These are phyloP conservation scores for Xylariaceae sp. DNA, from an alignment of 2,329 filamentous ascomycete genomes.

Conservation along the genomic window DNA sequence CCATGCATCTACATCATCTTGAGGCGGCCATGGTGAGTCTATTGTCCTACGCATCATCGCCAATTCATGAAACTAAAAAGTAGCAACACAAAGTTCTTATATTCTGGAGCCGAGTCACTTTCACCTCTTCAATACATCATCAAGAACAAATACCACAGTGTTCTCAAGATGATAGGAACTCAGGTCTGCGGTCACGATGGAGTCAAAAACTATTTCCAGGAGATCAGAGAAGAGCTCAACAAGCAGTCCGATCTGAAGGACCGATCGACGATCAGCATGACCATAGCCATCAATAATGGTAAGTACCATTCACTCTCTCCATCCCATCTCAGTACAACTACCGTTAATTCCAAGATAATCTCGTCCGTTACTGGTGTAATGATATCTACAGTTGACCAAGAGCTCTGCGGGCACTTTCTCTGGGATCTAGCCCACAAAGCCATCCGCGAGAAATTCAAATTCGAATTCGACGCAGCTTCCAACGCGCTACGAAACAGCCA, in stretches of 20 bases:
- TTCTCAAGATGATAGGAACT: conserved; percentile 20
- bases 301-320: too few species aligned
- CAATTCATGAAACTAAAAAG: conserved; percentile 1
- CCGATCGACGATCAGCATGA: conserved; percentile 25
- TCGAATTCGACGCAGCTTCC: conserved; percentile 21
- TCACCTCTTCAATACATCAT: conserved; percentile 21
- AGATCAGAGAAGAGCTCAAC: conserved; percentile 4
- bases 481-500: conserved; percentile 10
- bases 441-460: conserved; percentile 25
- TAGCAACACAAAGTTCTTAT: conserved; percentile 16
- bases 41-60: neutral
- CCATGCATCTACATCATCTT: conserved; percentile 18
- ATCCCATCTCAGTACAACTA: too few species aligned
- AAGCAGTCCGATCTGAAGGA: conserved; percentile 10
- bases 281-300: conserved; percentile 25
- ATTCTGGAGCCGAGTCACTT: conserved; percentile 21
- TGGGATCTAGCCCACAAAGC: conserved; percentile 26
- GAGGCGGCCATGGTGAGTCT: conserved; percentile 25
- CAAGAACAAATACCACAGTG: conserved; percentile 20
- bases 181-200: conserved; percentile 19
- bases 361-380: neutral
- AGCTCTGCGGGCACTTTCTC: conserved; percentile 23
- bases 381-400: conserved; percentile 17
- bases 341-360: neutral
- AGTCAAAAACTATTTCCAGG: conserved; percentile 16